Evolutionary conservation across 305 asterid genomes (phyloP).

Genomic region (Petunia hybrid): DNA sequence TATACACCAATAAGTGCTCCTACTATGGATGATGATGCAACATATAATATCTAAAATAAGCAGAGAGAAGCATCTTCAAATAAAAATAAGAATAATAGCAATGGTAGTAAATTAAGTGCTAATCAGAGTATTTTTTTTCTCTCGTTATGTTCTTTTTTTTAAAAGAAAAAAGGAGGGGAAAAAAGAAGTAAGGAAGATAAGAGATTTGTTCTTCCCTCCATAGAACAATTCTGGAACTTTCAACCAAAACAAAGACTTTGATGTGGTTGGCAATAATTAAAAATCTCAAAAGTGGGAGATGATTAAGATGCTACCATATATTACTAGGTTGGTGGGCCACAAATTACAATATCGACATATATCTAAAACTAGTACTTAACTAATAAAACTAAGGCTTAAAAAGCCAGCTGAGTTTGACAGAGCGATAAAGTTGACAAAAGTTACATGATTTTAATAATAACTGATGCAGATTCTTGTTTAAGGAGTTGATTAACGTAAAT

Average conservation of each 20-base stretch:
- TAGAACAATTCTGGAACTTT: not conserved
- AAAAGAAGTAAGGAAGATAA: too few relatives aligned
- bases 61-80: not conserved
- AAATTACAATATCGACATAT: not conserved
- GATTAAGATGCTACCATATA: slow-evolving; percentile 9
- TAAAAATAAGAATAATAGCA: not conserved
- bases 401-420: too few relatives aligned
- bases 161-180: too few relatives aligned
- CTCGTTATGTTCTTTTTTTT: too few relatives aligned
- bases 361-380: not conserved
- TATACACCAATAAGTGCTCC: too few relatives aligned
- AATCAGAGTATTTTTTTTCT: too few relatives aligned
- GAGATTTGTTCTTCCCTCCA: too few relatives aligned
- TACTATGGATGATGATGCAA: not conserved
- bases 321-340: slow-evolving; percentile 23
- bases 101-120: too few relatives aligned
- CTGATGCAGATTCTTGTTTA: not conserved
- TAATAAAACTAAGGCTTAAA: not conserved
- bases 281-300: slow-evolving; percentile 19
- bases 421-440: not conserved
- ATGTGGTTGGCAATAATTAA: not conserved
- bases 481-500: not conserved
- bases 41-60: not conserved
- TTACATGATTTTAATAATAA: too few relatives aligned
- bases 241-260: not conserved